Evolutionary conservation across 768 basidiomycete genomes (phyloP), one percentile per base, ranked within the genome.

Genomic region (Pilatotrama ljubarskyi): DNA sequence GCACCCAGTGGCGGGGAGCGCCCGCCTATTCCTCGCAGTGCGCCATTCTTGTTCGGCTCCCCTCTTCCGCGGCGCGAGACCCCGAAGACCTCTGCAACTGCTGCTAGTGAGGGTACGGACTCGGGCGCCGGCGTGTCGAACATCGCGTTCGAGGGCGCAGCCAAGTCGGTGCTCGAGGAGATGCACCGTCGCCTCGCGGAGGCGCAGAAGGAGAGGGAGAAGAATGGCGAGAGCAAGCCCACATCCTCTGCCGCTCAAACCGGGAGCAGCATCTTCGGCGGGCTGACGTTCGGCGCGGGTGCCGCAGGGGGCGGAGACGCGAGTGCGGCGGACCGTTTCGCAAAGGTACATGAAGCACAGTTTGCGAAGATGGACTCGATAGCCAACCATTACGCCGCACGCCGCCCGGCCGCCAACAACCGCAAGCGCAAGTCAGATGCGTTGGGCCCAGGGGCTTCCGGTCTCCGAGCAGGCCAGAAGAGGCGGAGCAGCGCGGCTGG

Each of bases 361-460:
- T 92, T 92, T 69, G 73, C 74, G 55, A 87, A 84, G 78, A 93
- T 93, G 91, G 88, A 90, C 64, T 85, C 87, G 7, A 91, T 92
- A 67, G 80, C 75, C 11, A 75, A 67, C 11, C 81, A 82, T 61
- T 83, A 83, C 65, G 78, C 82, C 5, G 79, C 79, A 26, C 75
- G 69, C 47, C 75, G 78, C 17, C 64, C 58, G 9, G 47, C 46
- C 54, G 78, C 37, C 57, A 57, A 49, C 47, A 41, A 22, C 24
- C 69, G 68, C 70, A 81, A 78, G 67, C 72, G 78, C 61, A 80
- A 82, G 65, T 85, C 87, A 44, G 85, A 80, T 63, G 77, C 79
- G 48, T 72, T 83, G 13, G 79, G 74, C n/a, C 69, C 72, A 20
- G 75, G 72, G 9, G 54, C 54, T 22, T 17, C 38, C 24, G 29